Conservation (phyloP, 2,329 filamentous ascomycete species). For the Stagonosporopsis cucurbitacearum region DNA sequence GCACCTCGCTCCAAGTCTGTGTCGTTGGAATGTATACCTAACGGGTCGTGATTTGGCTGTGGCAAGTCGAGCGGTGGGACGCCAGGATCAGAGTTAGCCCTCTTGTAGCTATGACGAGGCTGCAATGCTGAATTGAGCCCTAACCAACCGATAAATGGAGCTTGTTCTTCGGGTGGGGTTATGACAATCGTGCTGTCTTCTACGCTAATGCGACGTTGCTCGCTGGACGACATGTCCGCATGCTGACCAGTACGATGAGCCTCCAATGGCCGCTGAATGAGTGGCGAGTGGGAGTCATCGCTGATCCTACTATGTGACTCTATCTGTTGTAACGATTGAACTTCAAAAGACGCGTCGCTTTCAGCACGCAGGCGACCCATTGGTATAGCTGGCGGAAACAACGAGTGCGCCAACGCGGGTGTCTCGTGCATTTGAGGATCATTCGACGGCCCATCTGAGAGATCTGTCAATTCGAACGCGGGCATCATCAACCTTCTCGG, state of each 20-base stretch:
- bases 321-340: background rate
- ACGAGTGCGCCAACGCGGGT: conserved; percentile 28
- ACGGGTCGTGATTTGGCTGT: background rate
- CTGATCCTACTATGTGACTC: conserved; percentile 1
- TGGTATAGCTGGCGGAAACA: conserved; percentile 27
- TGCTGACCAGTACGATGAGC: conserved; percentile 9
- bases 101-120: conserved; percentile 20
- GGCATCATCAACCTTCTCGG: conserved; percentile 1
- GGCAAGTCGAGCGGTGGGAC: conserved; percentile 12
- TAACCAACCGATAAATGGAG: conserved; percentile 9
- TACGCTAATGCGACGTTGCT: conserved; percentile 5
- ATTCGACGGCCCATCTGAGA: conserved; percentile 6
- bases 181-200: background rate
- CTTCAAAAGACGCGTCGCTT: conserved; percentile 19
- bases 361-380: conserved; percentile 17
- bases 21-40: conserved; percentile 16
- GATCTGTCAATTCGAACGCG: conserved; percentile 25
- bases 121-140: conserved; percentile 14
- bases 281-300: conserved; percentile 10
- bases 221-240: conserved; percentile 6
- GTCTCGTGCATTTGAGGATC: conserved; percentile 21
- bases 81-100: conserved; percentile 23
- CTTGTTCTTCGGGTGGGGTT: background rate
- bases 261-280: conserved; percentile 19
- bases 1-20: conserved; percentile 14